Base-by-base conservation (phyloP, 805 yeast species). In the Torulaspora quercuum region DNA sequence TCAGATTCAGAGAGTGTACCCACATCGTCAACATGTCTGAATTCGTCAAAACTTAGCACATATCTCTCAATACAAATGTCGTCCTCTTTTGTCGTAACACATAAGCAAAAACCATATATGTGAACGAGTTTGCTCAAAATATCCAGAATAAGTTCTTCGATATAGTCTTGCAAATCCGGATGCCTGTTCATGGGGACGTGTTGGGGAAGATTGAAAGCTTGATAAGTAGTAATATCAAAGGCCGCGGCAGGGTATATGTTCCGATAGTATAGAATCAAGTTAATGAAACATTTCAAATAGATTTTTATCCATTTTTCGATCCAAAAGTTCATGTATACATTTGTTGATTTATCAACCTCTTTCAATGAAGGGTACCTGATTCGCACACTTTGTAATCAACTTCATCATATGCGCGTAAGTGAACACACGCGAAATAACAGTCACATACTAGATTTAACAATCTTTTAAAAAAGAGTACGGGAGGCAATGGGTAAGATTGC, bases 121-220 rank as follows among this genome's bases (percentile, higher is more conserved):
- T 56, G 53, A 2, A 37, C 22, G 7, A 59, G 20, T 35, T 57
- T 59, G 7, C 34, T 25, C 6, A 60, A 10, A 5, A 59, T 11
- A 36, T 62, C 61, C 2, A 35, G 30, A 1, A 62, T 48, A 10
- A 67, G 47, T 11, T 57, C 59, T 25, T 59, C 64, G 5, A 70
- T 48, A 40, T 70, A 70, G 4, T 48, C 37, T 14, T 56, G 57
- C n/a, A 72, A 64, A 1, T 48, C 63, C 0, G 76, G 76, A 45
- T 74, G 76, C 41, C 79, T 57, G 33, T 63, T 66, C 23, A 65
- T 60, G 8, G 73, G 70, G 0, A 70, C 59, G 25, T 55, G 57
- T 15, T 55, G 56, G 0, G 66, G 65, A 10, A 75, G 36, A 24
- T 68, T 65, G 47, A 72, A 75, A 4, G 72, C 55, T 37, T 61